Evolutionary conservation across 2,329 filamentous ascomycete genomes (phyloP), one percentile per base, ranked within the genome.

Genomic region (Thielaviopsis ethacetica): DNA sequence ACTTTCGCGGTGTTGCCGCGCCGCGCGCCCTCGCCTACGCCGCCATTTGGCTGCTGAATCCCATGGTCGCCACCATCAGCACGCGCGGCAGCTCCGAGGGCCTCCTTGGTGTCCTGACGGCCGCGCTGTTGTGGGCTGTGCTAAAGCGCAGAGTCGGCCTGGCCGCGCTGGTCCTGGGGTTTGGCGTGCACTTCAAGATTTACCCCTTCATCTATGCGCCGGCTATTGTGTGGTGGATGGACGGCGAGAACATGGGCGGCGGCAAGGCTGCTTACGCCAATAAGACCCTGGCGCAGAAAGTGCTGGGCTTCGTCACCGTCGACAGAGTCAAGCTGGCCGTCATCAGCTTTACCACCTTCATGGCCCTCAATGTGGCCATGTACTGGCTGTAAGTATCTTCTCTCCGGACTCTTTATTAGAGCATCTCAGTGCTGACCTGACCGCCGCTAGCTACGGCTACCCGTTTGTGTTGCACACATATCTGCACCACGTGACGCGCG

Each of bases 11-110:
- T 1, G 78, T 84, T n/a, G n/a, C 74, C 65, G 71, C 1, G 66
- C 69, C 74, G 21, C 70, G 75, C 1, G 88, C 89, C 1, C 74
- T 91, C 62, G 82, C 80, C 62, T 96, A 88, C 66, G 86, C 91
- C 0, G 83, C 84, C 64, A 85, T 96, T 47, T 98, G 93, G 93
- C 73, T 97, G 62, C 78, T 96, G 67, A 98, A 98, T 67, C 93
- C 93, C 0, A 97, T 98, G 91, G 93, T 97, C 10, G 93, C 93
- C 0, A 89, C 90, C 44, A 98, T 98, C 66, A 95, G 89, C 71
- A 97, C 93, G 13, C 77, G 93, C 54, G 93, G 93, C 15, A 96
- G 91, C 72, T 93, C 90, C 0, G 93, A 98, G 71, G 93, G 93
- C 0, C 69, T 98, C 13, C 71, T 98, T 7, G 90, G 88, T 17